Evolutionary conservation across 208 protist species (phyloP).

Genomic region (Leishmania mexicana): DNA sequence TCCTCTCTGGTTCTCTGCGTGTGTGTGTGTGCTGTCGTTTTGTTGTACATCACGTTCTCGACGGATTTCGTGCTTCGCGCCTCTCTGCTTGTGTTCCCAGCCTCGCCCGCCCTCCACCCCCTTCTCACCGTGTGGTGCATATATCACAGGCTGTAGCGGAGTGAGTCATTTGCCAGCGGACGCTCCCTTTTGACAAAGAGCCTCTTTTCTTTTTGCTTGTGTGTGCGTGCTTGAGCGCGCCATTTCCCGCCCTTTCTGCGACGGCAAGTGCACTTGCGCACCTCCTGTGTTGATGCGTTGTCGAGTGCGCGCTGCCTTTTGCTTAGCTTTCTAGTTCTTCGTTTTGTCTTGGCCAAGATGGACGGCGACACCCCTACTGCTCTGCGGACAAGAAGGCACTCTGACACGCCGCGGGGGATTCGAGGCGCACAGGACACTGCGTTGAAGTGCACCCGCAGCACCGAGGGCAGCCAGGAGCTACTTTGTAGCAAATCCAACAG

Average conservation of each 20-base stretch:
- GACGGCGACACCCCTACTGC: no score
- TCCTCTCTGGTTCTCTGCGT: background rate
- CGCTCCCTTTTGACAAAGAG: no score
- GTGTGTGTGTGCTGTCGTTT: background rate
- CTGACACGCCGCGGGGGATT: background rate
- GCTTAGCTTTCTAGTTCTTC: background rate
- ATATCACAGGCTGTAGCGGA: no score
- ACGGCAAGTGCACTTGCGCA: background rate
- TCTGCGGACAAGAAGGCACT: no score
- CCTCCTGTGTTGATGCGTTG: background rate
- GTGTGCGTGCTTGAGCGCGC: background rate
- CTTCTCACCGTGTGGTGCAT: background rate
- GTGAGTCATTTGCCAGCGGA: no score
- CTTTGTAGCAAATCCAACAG: background rate
- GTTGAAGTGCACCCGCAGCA: no score
- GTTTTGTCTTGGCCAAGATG: background rate
- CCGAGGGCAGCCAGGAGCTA: background rate
- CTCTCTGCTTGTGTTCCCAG: background rate
- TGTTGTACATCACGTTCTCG: background rate
- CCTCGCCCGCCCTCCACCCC: background rate
- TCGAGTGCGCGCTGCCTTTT: background rate
- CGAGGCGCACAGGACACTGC: background rate
- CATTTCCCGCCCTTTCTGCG: background rate
- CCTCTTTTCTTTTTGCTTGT: background rate
- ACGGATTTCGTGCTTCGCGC: background rate